Percentiles rank a stretch among this genome's conserved stretches.
Conservation (phyloP, 2,329 filamentous ascomycete species). For the Colletotrichum echinochloae region DNA sequence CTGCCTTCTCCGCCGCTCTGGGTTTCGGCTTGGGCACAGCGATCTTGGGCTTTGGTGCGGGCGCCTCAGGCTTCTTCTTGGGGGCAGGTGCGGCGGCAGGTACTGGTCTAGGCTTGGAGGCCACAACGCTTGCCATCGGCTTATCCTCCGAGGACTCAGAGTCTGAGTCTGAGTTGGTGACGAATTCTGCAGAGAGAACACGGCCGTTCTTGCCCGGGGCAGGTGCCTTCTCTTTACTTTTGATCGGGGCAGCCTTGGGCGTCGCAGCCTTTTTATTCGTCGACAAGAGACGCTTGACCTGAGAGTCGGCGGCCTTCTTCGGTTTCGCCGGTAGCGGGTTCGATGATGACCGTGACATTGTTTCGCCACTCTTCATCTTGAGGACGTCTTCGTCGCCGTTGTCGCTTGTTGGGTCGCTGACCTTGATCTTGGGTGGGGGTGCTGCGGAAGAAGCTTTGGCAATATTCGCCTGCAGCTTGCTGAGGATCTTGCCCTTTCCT, state of each 20-base stretch:
- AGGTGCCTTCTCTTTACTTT: constrained; percentile 54
- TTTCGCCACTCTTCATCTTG: constrained; percentile 55
- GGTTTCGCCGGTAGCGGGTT: constrained; percentile 63
- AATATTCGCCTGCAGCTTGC: constrained; percentile 70
- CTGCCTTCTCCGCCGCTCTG: constrained; percentile 43
- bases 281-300: constrained; percentile 66
- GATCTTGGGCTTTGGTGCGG: constrained; percentile 48
- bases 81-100: constrained; percentile 43
- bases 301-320: constrained; percentile 69
- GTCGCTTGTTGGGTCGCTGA: constrained; percentile 54
- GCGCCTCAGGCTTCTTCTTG: constrained; percentile 47
- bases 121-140: constrained; percentile 53
- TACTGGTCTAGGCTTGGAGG: constrained; percentile 46
- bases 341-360: constrained; percentile 63
- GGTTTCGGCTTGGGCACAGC: constrained; percentile 50
- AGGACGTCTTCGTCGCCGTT: constrained; percentile 48
- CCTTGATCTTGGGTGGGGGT: constrained; percentile 62
- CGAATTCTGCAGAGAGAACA: constrained; percentile 66
- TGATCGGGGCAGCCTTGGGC: constrained; percentile 56
- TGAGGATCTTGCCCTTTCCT: constrained; percentile 70
- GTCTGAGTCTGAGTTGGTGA: constrained; percentile 68
- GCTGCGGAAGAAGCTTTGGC: constrained; percentile 58
- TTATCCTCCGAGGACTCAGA: constrained; percentile 67
- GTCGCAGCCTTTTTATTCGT: constrained; percentile 47
- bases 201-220: constrained; percentile 55